phyloP scores from a whole-genome alignment of 768 basidiomycete species.

The Termitomyces sp. region DNA sequence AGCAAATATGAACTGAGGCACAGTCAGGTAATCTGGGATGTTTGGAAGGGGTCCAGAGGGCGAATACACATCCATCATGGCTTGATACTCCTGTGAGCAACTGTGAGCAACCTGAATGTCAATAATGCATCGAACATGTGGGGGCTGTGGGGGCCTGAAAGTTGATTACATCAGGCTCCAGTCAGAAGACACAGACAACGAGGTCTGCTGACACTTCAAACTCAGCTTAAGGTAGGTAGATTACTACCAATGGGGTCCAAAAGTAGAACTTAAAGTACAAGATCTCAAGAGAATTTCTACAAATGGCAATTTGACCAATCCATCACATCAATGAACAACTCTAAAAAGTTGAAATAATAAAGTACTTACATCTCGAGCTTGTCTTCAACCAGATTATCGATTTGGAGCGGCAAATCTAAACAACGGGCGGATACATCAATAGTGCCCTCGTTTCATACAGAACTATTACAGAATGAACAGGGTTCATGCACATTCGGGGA shows the following conservation, averaged over 20 bases:
- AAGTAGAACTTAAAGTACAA: too few relatives aligned
- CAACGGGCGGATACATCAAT: neutral
- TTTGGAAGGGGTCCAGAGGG: constrained; percentile 30
- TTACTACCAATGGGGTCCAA: too few relatives aligned
- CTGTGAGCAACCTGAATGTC: neutral
- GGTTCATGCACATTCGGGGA: neutral
- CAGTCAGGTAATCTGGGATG: constrained; percentile 50
- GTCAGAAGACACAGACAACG: neutral
- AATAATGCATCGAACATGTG: neutral
- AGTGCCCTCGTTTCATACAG: neutral
- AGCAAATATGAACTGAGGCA: constrained; percentile 56
- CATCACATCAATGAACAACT: too few relatives aligned
- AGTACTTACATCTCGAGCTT: neutral
- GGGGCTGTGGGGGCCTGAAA: too few relatives aligned
- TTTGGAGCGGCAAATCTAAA: neutral
- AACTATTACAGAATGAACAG: too few relatives aligned
- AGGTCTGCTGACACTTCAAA: neutral
- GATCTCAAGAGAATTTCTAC: too few relatives aligned
- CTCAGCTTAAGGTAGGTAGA: neutral
- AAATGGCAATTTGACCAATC: neutral
- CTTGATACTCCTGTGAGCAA: neutral
- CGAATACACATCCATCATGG: constrained; percentile 29
- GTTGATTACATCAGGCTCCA: too few relatives aligned
- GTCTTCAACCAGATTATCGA: neutral
- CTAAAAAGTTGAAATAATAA: too few relatives aligned